Evolutionary conservation across 768 basidiomycete genomes (phyloP), one percentile per base, ranked within the genome.

Genomic region (Russula compacta): DNA sequence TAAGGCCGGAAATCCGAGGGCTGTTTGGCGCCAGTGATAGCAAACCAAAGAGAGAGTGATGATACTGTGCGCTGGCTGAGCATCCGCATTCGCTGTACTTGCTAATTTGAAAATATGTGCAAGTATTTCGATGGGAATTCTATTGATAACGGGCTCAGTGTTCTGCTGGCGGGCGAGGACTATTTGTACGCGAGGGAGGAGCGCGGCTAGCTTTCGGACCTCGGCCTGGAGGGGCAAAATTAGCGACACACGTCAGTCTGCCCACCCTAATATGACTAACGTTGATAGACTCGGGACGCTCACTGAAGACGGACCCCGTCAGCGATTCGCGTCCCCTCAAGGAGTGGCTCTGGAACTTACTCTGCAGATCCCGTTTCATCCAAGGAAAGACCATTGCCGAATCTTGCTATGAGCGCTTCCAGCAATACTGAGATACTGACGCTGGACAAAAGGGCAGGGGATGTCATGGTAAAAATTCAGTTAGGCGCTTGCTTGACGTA

Each of bases 11-110:
- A 66, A 66, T 21, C 56, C 53, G 49, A 66, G 58, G 15, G 64
- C 64, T 14, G 63, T 64, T 55, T 66, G 64, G 32, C 64, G 64
- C 64, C 64, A 66, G 39, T 66, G 62, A 47, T 44, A 38, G n/a
- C 64, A 66, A 46, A 66, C 64, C 57, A 66, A 51, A 10, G 64
- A 66, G n/a, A 66, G 63, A 1, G 50, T 55, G 4, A 64, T 59
- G 40, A 64, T 63, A 12, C 52, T 40, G 6, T 44, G 58, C 8
- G 62, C 58, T 29, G 63, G 64, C 11, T 61, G 60, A 32, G 54
- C 29, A 17, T 60, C 47, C 29, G 50, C 54, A 14, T 57, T 58
- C 32, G 46, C 39, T 35, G 42, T 53, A 14, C 64, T 55, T 24
- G 64, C 54, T 10, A 66, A 51, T 39, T 64, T 64, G 40, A 66